These are phyloP conservation scores for Hamamelis virginiana DNA, from an alignment of 164 flowering plant genomes.

Conservation along the genomic window DNA sequence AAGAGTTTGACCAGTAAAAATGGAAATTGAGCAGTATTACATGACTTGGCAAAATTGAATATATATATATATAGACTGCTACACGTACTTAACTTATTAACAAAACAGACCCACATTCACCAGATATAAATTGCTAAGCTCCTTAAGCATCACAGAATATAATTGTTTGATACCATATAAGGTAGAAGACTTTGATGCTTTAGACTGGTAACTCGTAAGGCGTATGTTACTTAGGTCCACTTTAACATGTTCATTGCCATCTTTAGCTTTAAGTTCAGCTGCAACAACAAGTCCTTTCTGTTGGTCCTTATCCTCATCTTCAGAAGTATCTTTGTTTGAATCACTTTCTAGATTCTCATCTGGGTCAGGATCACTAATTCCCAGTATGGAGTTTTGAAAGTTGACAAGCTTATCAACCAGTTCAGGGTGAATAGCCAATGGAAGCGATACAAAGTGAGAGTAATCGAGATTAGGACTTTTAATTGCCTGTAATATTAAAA, in stretches of 20 bases:
- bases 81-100: background rate
- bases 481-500: slow-evolving; percentile 50
- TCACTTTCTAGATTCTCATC: slow-evolving; percentile 34
- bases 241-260: slow-evolving; percentile 35
- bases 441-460: slow-evolving; percentile 92
- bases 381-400: slow-evolving; percentile 76
- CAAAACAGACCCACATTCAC: background rate
- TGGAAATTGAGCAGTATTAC: background rate
- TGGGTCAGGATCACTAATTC: slow-evolving; percentile 24
- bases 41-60: background rate
- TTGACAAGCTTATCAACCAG: slow-evolving; percentile 75
- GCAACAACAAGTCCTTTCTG: slow-evolving; percentile 19
- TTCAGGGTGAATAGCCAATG: slow-evolving; percentile 85
- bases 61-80: background rate
- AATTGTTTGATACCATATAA: slow-evolving; percentile 39
- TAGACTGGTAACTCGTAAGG: slow-evolving; percentile 44
- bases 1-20: background rate
- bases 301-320: slow-evolving; percentile 34
- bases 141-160: background rate
- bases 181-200: slow-evolving; percentile 31
- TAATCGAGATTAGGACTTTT: slow-evolving; percentile 70
- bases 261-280: too few species aligned
- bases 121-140: background rate
- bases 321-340: slow-evolving; percentile 36
- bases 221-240: slow-evolving; percentile 40